Conservation (phyloP, 2,329 filamentous ascomycete species). For the Pseudogymnoascus sp. region DNA sequence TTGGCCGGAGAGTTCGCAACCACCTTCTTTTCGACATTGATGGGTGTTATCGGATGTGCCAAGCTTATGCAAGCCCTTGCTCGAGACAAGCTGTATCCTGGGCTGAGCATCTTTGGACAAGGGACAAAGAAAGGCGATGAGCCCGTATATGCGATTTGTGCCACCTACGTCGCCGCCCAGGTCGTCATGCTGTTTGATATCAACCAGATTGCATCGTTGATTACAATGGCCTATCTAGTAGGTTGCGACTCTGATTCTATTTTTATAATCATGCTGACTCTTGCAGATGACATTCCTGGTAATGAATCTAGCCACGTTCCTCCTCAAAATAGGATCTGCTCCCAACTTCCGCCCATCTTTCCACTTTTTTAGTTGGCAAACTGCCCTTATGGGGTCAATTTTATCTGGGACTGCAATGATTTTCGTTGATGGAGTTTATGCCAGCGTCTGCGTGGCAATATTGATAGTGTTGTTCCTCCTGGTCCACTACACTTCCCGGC, state of each 20-base stretch:
- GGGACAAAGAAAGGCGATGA: constrained; percentile 67
- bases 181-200: constrained; percentile 74
- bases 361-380: constrained; percentile 83
- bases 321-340: constrained; percentile 78
- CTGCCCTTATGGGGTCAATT: constrained; percentile 67
- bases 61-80: constrained; percentile 80
- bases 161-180: constrained; percentile 71
- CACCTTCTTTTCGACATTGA: constrained; percentile 76
- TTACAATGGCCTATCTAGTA: constrained; percentile 81
- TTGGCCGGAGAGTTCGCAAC: constrained; percentile 77
- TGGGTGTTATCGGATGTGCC: constrained; percentile 79
- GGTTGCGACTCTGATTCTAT: constrained; percentile 18
- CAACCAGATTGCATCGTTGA: constrained; percentile 81
- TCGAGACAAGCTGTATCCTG: constrained; percentile 70
- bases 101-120: constrained; percentile 64
- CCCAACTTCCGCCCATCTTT: constrained; percentile 86
- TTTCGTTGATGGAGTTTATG: constrained; percentile 78
- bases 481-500: constrained; percentile 78
- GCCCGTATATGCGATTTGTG: constrained; percentile 65
- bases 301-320: constrained; percentile 79
- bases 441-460: constrained; percentile 65
- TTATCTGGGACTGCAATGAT: constrained; percentile 78
- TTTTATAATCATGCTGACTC: constrained; percentile 12
- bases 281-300: constrained; percentile 76
- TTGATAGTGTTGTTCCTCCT: constrained; percentile 72